Evolutionary conservation across 192 early-diverging fungal species (phyloP), one percentile per base, ranked within the genome.

Genomic region (Obelidium mucronatum): DNA sequence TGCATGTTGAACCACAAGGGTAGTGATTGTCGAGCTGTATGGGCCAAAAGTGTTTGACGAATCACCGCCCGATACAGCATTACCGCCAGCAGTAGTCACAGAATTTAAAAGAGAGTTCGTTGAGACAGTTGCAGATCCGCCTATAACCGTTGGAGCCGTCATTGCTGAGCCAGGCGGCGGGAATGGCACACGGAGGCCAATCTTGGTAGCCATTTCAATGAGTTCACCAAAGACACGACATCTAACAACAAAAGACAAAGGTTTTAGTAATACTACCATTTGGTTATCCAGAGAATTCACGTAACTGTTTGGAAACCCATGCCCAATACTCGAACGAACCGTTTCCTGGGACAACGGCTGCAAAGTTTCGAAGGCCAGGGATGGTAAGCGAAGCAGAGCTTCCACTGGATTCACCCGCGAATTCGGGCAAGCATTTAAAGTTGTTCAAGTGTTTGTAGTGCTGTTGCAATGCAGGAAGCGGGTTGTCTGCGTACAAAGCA

Each of bases 251-350:
- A 37, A 22, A 37, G 19, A 66, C 4, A 28, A 31, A 13, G 24
- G 33, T 53, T n/a, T n/a, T 22, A 30, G 34, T 72, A 40, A 62
- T 11, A n/a, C 52, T 28, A 61, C 48, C 24, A 67, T 59, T 75
- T 56, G 13, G 39, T 28, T 15, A 28, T 40, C 17, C 40, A 36
- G 31, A 51, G 28, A 31, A 60, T 73, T 24, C 15, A 78, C 82
- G 64, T 82, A 65, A 95, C 83, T 95, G 94, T 37, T 90, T 93
- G 3, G 89, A 87, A 4, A 90, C 84, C 93, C 93, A 96, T 4
- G 88, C 79, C 95, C 95, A 96, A 78, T 93, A 96, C 63, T 94
- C 91, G 73, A 90, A 90, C 1, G 94, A 91, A n/a, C 91, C 90
- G 37, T 91, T 91, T 2, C 92, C 92, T 19, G 79, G 51, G n/a